Conservation (phyloP, 2,329 filamentous ascomycete genomes). For the Penicillium fuscoglaucum region DNA sequence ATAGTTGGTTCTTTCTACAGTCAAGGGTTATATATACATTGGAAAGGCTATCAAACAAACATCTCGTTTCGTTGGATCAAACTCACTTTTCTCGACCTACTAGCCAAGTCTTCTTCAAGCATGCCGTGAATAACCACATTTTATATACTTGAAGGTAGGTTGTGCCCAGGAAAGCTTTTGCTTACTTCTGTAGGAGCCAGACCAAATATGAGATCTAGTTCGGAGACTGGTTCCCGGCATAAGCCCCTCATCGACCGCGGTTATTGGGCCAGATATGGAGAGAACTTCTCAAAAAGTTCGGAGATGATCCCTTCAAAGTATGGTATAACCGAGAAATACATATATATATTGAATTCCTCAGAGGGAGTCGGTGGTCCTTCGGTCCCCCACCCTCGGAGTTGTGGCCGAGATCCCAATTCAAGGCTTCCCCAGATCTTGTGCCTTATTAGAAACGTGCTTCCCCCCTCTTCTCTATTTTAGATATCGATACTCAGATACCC, state of each 20-base stretch:
- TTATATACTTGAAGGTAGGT: background rate
- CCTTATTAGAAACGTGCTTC: slow-evolving; percentile 9
- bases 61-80: too few species aligned
- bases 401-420: slow-evolving; percentile 14
- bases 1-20: too few species aligned
- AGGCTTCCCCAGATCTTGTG: slow-evolving; percentile 3
- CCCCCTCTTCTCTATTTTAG: background rate
- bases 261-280: background rate
- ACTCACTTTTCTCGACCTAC: background rate
- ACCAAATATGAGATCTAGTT: background rate
- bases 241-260: background rate
- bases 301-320: background rate
- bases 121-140: background rate
- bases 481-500: background rate
- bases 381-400: slow-evolving; percentile 21
- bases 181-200: background rate
- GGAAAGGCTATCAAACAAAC: too few species aligned
- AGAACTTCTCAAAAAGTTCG: background rate
- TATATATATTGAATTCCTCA: background rate
- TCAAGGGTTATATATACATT: too few species aligned
- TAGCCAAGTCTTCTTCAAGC: background rate
- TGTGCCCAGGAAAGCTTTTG: background rate
- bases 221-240: slow-evolving; percentile 4
- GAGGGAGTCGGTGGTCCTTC: background rate
- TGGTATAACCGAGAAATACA: background rate